Evolutionary conservation across 306 rosid species (phyloP).

Genomic region (Dalbergia oliveri): DNA sequence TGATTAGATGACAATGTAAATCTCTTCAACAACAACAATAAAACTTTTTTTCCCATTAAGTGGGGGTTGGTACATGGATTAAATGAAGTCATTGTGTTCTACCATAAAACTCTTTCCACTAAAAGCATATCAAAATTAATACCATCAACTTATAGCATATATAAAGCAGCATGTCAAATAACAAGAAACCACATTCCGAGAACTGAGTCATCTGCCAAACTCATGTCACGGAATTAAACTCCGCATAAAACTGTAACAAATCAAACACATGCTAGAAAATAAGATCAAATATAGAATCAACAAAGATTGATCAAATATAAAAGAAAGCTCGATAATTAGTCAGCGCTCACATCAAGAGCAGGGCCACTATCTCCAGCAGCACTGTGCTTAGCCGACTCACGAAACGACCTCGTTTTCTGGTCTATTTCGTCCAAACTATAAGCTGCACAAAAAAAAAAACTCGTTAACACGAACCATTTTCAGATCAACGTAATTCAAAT

Average conservation of each 20-base stretch:
- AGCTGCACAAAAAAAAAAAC: conserved; percentile 53
- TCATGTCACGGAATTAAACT: not conserved
- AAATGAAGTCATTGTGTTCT: too few relatives aligned
- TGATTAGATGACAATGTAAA: too few relatives aligned
- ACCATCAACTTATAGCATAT: not conserved
- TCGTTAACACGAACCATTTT: not conserved
- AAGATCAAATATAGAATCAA: not conserved
- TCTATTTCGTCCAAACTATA: conserved; percentile 74
- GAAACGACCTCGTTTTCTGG: conserved; percentile 69
- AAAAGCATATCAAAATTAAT: too few relatives aligned
- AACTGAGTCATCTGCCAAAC: not conserved
- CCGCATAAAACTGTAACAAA: not conserved
- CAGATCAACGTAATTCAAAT: not conserved
- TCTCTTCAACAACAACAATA: too few relatives aligned
- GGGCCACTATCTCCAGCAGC: conserved; percentile 59
- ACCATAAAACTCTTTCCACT: too few relatives aligned
- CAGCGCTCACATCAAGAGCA: conserved; percentile 62
- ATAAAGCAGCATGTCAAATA: conserved; percentile 6
- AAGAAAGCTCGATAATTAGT: conserved; percentile 34
- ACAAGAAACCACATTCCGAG: conserved; percentile 5
- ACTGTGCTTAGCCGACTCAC: conserved; percentile 52
- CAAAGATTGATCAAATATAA: conserved; percentile 13
- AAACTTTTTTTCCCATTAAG: too few relatives aligned
- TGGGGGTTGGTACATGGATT: too few relatives aligned
- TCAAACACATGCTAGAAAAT: not conserved